phyloP scores from a whole-genome alignment of 345 rosid species.

The Euphorbia peplus region DNA sequence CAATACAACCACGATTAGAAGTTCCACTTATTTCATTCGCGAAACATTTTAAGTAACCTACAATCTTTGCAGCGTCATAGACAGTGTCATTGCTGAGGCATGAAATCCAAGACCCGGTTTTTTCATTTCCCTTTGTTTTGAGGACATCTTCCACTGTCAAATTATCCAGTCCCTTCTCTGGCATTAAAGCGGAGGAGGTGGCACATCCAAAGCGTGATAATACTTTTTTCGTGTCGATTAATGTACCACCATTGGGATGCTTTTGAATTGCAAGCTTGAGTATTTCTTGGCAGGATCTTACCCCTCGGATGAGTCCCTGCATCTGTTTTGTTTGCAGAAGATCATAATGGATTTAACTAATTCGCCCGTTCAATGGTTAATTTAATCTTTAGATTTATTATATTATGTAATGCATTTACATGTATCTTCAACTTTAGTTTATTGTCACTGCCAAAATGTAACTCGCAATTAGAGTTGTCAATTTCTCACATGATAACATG shows the following conservation, averaged over 20 bases:
- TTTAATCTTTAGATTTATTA: neutral
- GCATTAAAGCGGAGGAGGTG: slow-evolving; percentile 29
- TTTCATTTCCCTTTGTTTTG: slow-evolving; percentile 53
- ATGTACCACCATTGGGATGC: slow-evolving; percentile 22
- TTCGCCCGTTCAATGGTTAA: neutral
- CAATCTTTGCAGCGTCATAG: slow-evolving; percentile 71
- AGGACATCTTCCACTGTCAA: slow-evolving; percentile 73
- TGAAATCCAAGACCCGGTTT: slow-evolving; percentile 57
- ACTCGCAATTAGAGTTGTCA: too few species aligned
- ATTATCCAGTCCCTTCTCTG: slow-evolving; percentile 72
- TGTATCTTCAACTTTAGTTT: too few species aligned
- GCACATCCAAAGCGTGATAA: slow-evolving; percentile 33
- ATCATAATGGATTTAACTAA: neutral
- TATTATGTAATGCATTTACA: neutral
- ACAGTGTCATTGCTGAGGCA: slow-evolving; percentile 64
- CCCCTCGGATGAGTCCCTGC: slow-evolving; percentile 41
- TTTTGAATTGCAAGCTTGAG: slow-evolving; percentile 31
- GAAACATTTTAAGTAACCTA: slow-evolving; percentile 24
- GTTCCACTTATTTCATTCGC: neutral
- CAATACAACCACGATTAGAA: neutral
- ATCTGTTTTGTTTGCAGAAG: slow-evolving; percentile 25
- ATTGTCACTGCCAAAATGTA: too few species aligned
- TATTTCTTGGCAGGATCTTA: slow-evolving; percentile 40
- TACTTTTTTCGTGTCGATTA: slow-evolving; percentile 13
- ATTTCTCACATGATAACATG: too few species aligned